A percentile compares a stretch with the other conserved stretches of the same genome.
Evolutionary conservation across 2,329 filamentous ascomycete species (phyloP).

Genomic region (Hypoxylon sp.): DNA sequence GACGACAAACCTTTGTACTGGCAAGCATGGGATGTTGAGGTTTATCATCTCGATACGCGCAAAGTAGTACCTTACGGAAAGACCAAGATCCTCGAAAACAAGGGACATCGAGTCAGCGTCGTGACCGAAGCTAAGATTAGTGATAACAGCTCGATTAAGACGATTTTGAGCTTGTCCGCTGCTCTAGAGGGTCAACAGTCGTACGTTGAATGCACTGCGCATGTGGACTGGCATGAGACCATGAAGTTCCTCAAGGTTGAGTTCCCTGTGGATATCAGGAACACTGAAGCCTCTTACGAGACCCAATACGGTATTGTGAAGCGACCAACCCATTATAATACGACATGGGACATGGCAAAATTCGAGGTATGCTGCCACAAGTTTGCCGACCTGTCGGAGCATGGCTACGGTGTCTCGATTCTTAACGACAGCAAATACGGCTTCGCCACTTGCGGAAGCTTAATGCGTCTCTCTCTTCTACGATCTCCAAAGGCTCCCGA

Average conservation of each 20-base stretch:
- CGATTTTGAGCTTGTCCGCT: conserved; percentile 84
- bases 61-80: conserved; percentile 79
- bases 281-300: conserved; percentile 94
- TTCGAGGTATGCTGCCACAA: conserved; percentile 98
- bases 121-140: conserved; percentile 90
- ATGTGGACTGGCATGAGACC: conserved; percentile 96
- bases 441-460: conserved; percentile 88
- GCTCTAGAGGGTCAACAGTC: conserved; percentile 75
- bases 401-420: conserved; percentile 90
- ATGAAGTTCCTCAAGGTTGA: conserved; percentile 99
- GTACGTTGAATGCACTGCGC: conserved; percentile 82
- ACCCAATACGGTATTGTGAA: conserved; percentile 92
- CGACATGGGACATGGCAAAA: conserved; percentile 96
- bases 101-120: conserved; percentile 83
- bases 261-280: conserved; percentile 92
- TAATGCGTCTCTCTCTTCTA: conserved; percentile 90
- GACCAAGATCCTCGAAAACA: conserved; percentile 79
- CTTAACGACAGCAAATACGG: conserved; percentile 97
- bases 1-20: conserved; percentile 98
- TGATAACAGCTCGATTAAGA: conserved; percentile 86
- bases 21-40: conserved; percentile 98
- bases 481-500: conserved; percentile 94
- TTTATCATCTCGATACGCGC: conserved; percentile 91
- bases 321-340: conserved; percentile 98
- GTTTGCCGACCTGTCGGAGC: conserved; percentile 90